Conservation (phyloP, 331 rosid species). For the Stylosanthes scabra region DNA sequence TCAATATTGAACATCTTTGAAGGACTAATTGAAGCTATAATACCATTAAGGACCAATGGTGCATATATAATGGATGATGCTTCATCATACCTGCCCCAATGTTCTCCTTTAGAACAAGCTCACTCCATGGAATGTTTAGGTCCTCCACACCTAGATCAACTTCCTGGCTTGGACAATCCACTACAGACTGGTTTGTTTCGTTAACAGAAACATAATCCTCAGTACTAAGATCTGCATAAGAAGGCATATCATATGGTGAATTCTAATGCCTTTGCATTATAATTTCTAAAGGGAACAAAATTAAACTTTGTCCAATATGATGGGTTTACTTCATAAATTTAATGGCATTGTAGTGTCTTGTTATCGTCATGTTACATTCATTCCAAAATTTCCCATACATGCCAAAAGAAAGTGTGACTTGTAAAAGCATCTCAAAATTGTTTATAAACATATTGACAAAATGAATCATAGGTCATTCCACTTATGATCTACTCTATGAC, state of each 20-base stretch:
- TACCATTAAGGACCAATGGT: background rate
- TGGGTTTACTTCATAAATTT: no score
- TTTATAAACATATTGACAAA: conserved; percentile 13
- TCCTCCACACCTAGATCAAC: conserved; percentile 63
- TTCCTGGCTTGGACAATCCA: conserved; percentile 51
- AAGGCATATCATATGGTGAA: conserved; percentile 31
- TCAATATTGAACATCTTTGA: no score
- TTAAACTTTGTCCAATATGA: no score
- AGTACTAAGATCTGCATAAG: conserved; percentile 45
- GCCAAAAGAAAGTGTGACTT: conserved; percentile 21
- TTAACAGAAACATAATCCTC: conserved; percentile 40
- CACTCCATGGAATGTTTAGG: conserved; percentile 82
- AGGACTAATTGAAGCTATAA: background rate
- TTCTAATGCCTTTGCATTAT: conserved; percentile 27
- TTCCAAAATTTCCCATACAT: no score
- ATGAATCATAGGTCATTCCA: background rate
- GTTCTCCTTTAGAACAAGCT: conserved; percentile 74
- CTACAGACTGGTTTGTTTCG: conserved; percentile 46
- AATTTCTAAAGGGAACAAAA: conserved; percentile 20
- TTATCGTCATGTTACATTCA: no score
- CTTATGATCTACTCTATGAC: conserved; percentile 22
- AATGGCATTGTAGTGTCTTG: no score
- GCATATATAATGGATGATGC: conserved; percentile 18
- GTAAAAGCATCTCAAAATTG: conserved; percentile 24
- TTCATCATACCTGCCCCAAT: conserved; percentile 84